Conservation (phyloP, 2,329 filamentous ascomycete species). For the Cytospora schulzeri region DNA sequence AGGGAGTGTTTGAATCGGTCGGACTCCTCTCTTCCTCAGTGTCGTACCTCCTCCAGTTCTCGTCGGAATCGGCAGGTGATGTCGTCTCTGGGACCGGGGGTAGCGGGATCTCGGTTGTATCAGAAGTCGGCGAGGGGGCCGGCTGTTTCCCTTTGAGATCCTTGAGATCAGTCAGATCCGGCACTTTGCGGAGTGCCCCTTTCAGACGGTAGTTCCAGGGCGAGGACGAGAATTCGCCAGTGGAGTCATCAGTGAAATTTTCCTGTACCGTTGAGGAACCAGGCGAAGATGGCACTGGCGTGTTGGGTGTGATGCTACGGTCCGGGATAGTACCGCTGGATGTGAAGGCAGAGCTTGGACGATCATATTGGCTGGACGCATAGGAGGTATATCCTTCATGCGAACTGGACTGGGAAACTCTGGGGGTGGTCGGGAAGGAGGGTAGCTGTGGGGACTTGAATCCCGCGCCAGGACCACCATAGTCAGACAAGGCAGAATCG, state of each 20-base stretch:
- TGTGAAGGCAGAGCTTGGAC: slow-evolving; percentile 52
- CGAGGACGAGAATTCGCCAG: slow-evolving; percentile 35
- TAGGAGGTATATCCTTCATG: slow-evolving; percentile 53
- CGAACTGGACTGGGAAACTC: slow-evolving; percentile 47
- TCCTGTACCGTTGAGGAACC: slow-evolving; percentile 38
- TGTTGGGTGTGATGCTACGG: slow-evolving; percentile 43
- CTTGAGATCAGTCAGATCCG: slow-evolving; percentile 47
- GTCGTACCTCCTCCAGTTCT: slow-evolving; percentile 11
- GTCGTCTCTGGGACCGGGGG: slow-evolving; percentile 39
- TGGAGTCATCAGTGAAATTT: slow-evolving; percentile 39
- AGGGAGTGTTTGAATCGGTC: slow-evolving; percentile 42
- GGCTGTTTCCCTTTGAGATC: slow-evolving; percentile 47
- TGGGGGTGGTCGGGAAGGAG: slow-evolving; percentile 39
- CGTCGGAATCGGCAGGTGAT: slow-evolving; percentile 32
- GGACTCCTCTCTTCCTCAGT: slow-evolving; percentile 40
- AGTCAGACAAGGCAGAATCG: slow-evolving; percentile 29
- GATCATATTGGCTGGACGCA: slow-evolving; percentile 48
- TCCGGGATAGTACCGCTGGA: slow-evolving; percentile 45
- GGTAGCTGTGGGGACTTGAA: slow-evolving; percentile 48
- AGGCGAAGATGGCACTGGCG: slow-evolving; percentile 36
- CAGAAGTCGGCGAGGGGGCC: slow-evolving; percentile 33
- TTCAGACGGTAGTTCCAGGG: slow-evolving; percentile 58
- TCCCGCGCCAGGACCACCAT: slow-evolving; percentile 31
- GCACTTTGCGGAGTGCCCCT: slow-evolving; percentile 58
- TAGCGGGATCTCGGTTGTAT: slow-evolving; percentile 35